phyloP scores from a whole-genome alignment of 2,329 filamentous ascomycete genomes.

The Fragosphaeria purpurea region DNA sequence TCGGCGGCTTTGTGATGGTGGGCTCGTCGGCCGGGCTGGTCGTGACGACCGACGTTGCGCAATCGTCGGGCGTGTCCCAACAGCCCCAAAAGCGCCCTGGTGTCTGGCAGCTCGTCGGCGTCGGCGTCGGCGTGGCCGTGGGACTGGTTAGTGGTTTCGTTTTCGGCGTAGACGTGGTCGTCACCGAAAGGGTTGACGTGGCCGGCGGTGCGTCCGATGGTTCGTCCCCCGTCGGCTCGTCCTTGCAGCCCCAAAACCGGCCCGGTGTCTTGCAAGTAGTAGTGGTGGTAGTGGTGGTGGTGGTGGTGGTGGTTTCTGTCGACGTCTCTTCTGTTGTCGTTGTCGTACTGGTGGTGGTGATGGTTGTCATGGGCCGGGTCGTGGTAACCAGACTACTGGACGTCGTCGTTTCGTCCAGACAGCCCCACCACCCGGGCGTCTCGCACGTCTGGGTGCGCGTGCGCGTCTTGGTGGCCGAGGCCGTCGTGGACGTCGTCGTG shows the following conservation, averaged over 20 bases:
- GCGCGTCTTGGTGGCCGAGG: constrained; percentile 48
- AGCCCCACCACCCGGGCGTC: constrained; percentile 86
- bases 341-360: constrained; percentile 29
- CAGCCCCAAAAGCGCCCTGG: constrained; percentile 17
- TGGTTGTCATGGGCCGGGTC: constrained; percentile 32
- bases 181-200: constrained; percentile 25
- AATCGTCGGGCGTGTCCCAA: constrained; percentile 10
- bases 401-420: constrained; percentile 54
- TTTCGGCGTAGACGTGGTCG: constrained; percentile 21
- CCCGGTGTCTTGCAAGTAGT: constrained; percentile 52
- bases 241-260: constrained; percentile 55
- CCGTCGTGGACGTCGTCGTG: constrained; percentile 44
- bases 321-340: constrained; percentile 37
- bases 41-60: neutral
- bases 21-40: neutral
- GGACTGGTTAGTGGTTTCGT: neutral
- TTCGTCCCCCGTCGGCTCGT: constrained; percentile 28
- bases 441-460: constrained; percentile 79
- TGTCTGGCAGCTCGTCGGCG: constrained; percentile 15
- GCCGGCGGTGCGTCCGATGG: constrained; percentile 5
- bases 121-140: neutral
- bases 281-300: constrained; percentile 25
- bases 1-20: constrained; percentile 6
- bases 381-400: constrained; percentile 29
- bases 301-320: constrained; percentile 45